Percentiles rank a stretch among this genome's conserved stretches.
Evolutionary conservation across 768 basidiomycete species (phyloP).

Genomic region (Naganishia kalamii): DNA sequence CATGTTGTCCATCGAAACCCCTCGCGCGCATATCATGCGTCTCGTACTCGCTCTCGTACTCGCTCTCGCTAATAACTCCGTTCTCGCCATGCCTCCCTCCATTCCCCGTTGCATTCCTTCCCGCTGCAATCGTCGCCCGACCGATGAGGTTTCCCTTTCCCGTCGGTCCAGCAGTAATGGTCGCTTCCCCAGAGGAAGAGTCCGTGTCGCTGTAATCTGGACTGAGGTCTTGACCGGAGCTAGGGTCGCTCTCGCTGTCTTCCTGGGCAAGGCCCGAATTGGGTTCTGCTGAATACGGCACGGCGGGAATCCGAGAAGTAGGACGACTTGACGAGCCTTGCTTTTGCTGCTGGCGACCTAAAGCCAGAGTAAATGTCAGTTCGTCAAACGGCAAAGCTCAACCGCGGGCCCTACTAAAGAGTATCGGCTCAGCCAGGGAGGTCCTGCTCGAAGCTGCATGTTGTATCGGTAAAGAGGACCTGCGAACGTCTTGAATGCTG

Average conservation of each 20-base stretch:
- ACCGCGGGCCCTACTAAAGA: neutral
- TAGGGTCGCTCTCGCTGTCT: constrained; percentile 6
- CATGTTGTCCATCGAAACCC: neutral
- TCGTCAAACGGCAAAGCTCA: too few species aligned
- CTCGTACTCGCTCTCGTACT: neutral
- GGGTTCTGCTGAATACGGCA: too few species aligned
- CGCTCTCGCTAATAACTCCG: neutral
- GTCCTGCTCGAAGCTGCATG: neutral
- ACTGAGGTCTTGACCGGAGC: constrained; percentile 13
- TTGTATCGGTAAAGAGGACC: neutral
- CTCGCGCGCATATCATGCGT: neutral
- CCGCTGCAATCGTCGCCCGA: neutral
- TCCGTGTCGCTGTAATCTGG: constrained; percentile 14
- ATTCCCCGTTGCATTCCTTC: neutral
- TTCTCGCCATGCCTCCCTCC: too few species aligned
- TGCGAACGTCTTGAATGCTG: neutral
- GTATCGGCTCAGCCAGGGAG: neutral
- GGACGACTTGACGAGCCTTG: too few species aligned
- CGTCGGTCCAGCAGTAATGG: constrained; percentile 5
- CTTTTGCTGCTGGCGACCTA: too few species aligned
- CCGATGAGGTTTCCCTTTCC: constrained; percentile 11
- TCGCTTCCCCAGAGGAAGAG: constrained; percentile 10
- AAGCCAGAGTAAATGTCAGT: too few species aligned
- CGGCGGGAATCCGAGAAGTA: too few species aligned
- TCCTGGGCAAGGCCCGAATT: neutral